Evolutionary conservation across 352 stramenopile genomes (phyloP).

Genomic region (Pythium periplocum): DNA sequence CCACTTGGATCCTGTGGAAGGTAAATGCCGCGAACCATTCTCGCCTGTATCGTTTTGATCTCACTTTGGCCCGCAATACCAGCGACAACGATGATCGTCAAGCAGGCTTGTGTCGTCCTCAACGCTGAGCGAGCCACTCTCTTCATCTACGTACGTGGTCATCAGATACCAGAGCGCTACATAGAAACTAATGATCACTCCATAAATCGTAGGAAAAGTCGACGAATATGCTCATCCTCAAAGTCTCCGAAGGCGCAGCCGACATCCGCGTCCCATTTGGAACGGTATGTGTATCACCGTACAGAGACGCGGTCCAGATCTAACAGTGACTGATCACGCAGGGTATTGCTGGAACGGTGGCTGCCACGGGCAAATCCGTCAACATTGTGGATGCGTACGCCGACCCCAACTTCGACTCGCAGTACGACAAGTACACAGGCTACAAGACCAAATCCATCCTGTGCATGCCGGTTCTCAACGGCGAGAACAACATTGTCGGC

Average conservation of each 20-base stretch:
- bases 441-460: constrained; percentile 91
- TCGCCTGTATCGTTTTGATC: too few species aligned
- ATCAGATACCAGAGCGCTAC: too few species aligned
- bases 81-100: constrained; percentile 85
- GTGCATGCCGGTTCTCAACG: constrained; percentile 85
- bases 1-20: constrained; percentile 67
- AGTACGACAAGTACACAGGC: constrained; percentile 89
- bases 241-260: constrained; percentile 78
- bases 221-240: constrained; percentile 80
- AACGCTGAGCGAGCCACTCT: constrained; percentile 87
- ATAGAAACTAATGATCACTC: too few species aligned
- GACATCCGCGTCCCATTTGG: constrained; percentile 83
- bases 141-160: constrained; percentile 72
- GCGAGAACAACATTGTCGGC: constrained; percentile 73
- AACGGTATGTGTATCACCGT: constrained; percentile 29
- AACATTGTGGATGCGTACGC: constrained; percentile 92
- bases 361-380: constrained; percentile 66
- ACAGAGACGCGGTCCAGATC: neutral
- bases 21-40: constrained; percentile 18
- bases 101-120: constrained; percentile 82
- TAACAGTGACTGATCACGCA: constrained; percentile 16
- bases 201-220: constrained; percentile 38
- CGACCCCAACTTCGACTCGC: constrained; percentile 90
- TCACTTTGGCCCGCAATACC: neutral
- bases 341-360: constrained; percentile 87